Percentiles rank a stretch among this genome's conserved stretches.
Conservation (phyloP, 441 rosid species). For the Syzygium malaccense region DNA sequence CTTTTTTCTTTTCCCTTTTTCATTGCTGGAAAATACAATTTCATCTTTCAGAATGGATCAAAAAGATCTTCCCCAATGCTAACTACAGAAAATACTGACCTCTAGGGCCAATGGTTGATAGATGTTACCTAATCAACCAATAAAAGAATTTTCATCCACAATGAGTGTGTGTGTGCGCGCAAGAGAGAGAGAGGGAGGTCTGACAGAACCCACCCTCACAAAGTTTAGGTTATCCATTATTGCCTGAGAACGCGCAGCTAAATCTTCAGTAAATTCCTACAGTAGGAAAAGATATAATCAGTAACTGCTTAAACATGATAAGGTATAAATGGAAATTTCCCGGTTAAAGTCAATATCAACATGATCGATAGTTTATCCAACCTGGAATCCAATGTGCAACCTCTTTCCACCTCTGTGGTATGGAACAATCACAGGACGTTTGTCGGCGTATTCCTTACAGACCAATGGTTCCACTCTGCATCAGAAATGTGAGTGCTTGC, state of each 20-base stretch:
- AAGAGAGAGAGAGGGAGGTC: not conserved
- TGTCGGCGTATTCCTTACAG: conserved; percentile 64
- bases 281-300: not conserved
- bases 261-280: conserved; percentile 82
- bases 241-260: conserved; percentile 71
- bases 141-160: not conserved
- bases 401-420: conserved; percentile 98
- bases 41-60: not conserved
- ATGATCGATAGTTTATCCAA: conserved; percentile 10
- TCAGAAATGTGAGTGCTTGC: conserved; percentile 1
- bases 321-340: not conserved
- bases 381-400: conserved; percentile 93
- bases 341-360: not conserved
- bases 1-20: not conserved
- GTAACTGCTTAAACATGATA: not conserved
- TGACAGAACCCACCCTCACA: conserved; percentile 44
- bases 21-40: not conserved
- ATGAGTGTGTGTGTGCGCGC: not conserved
- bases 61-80: not conserved
- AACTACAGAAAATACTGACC: not conserved
- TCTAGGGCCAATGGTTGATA: not conserved
- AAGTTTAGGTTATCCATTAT: conserved; percentile 44
- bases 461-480: conserved; percentile 91
- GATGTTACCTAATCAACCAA: not conserved
- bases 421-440: conserved; percentile 85